phyloP scores from a whole-genome alignment of 140 eudicot species.

The Flaveria floridana region DNA sequence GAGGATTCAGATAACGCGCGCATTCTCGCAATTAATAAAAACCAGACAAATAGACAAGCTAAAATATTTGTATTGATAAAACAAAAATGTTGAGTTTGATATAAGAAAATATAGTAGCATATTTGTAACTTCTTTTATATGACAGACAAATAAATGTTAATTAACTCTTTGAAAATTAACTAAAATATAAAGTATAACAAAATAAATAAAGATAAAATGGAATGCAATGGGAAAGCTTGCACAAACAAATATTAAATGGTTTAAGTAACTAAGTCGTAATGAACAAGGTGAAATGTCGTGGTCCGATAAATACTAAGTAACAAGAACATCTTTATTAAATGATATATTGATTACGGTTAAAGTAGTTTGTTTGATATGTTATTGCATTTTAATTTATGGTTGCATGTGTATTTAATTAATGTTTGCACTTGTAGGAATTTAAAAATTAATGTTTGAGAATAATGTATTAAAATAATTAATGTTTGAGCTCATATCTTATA shows the following conservation, averaged over 20 bases:
- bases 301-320: conserved; percentile 29
- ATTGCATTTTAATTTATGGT: neutral
- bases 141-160: neutral
- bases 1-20: no score
- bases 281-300: conserved; percentile 31
- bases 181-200: neutral
- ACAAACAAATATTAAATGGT: conserved; percentile 9
- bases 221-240: conserved; percentile 8
- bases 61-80: neutral
- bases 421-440: neutral
- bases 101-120: neutral
- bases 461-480: no score
- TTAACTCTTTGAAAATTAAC: neutral
- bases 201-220: neutral
- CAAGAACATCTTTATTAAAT: conserved; percentile 22
- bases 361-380: conserved; percentile 12
- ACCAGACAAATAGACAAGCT: no score
- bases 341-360: conserved; percentile 7
- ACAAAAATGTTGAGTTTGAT: neutral
- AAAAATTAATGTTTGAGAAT: no score
- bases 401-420: conserved; percentile 5
- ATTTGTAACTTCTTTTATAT: neutral
- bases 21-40: no score
- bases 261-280: conserved; percentile 27
- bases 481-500: no score